These are phyloP conservation scores for Diplocarpon mali DNA, from an alignment of 2,329 filamentous ascomycete genomes.

Conservation along the genomic window DNA sequence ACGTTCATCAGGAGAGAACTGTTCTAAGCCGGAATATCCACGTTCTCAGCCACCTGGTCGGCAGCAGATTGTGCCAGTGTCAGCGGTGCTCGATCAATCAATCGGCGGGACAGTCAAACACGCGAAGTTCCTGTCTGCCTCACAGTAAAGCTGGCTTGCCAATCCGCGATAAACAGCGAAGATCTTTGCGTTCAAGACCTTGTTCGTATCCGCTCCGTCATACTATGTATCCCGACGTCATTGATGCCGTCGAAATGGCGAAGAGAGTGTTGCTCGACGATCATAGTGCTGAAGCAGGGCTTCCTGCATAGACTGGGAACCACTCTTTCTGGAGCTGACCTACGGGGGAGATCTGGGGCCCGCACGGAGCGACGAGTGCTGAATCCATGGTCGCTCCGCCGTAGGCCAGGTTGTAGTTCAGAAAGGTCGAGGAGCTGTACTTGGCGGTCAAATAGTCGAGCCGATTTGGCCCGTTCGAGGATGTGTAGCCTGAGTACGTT, in stretches of 20 bases:
- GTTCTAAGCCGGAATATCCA: conserved; percentile 43
- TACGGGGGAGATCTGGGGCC: conserved; percentile 29
- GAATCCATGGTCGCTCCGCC: conserved; percentile 33
- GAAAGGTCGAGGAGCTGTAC: conserved; percentile 34
- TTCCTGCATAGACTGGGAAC: conserved; percentile 30
- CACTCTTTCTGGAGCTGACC: conserved; percentile 33
- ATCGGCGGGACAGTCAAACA: conserved; percentile 49
- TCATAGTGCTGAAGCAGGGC: conserved; percentile 19
- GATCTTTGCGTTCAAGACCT: conserved; percentile 30
- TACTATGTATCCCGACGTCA: conserved; percentile 39
- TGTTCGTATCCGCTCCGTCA: conserved; percentile 23
- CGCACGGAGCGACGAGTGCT: conserved; percentile 29
- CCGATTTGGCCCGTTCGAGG: conserved; percentile 42
- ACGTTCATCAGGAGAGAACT: conserved; percentile 32
- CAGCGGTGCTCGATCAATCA: conserved; percentile 40
- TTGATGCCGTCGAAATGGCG: conserved; percentile 42
- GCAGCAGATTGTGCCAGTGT: conserved; percentile 31
- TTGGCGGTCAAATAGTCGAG: conserved; percentile 37
- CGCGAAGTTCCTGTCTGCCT: conserved; percentile 46
- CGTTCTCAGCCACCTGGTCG: conserved; percentile 29
- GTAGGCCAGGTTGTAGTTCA: conserved; percentile 41
- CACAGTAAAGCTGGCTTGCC: conserved; percentile 36
- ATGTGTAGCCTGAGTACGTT: conserved; percentile 30
- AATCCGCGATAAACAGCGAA: conserved; percentile 34
- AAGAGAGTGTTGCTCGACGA: conserved; percentile 17